Evolutionary conservation across 768 basidiomycete species (phyloP).

Genomic region (Omphalotus guepiniiformis): DNA sequence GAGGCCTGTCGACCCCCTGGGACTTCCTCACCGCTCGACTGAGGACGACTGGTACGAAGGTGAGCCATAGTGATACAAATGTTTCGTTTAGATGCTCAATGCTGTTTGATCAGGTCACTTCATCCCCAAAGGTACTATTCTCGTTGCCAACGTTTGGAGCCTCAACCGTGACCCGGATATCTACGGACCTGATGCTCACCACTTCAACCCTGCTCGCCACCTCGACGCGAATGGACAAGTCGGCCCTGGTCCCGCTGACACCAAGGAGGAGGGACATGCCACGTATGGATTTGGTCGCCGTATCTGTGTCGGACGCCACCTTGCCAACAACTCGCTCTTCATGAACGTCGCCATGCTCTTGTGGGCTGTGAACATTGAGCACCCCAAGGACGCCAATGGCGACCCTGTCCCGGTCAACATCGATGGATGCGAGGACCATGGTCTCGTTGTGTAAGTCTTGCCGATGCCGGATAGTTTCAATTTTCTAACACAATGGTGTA

Average conservation of each 20-base stretch:
- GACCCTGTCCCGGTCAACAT: not conserved
- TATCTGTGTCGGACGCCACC: conserved; percentile 24
- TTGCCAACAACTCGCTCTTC: conserved; percentile 26
- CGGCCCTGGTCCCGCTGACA: not conserved
- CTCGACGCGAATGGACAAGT: not conserved
- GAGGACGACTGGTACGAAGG: not conserved
- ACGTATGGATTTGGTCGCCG: conserved; percentile 24
- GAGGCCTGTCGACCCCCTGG: conserved; percentile 1
- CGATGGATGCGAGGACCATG: not conserved
- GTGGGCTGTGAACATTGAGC: conserved; percentile 16
- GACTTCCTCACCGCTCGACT: not conserved
- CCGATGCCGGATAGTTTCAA: too few relatives aligned
- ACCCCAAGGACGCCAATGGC: not conserved
- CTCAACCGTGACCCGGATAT: not conserved
- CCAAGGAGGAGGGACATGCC: conserved; percentile 1
- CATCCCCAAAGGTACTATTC: conserved; percentile 1
- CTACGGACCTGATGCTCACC: conserved; percentile 3
- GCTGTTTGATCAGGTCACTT: conserved; percentile 1
- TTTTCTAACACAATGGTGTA: too few relatives aligned
- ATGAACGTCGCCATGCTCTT: conserved; percentile 25
- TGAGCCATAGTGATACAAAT: conserved; percentile 12
- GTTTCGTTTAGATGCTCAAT: conserved; percentile 13
- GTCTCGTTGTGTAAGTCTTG: not conserved
- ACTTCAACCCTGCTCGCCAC: conserved; percentile 4
- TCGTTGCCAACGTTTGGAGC: conserved; percentile 1